Evolutionary conservation across 2,329 filamentous ascomycete species (phyloP), one percentile per base, ranked within the genome.

Genomic region (Drechslerella dactyloides): DNA sequence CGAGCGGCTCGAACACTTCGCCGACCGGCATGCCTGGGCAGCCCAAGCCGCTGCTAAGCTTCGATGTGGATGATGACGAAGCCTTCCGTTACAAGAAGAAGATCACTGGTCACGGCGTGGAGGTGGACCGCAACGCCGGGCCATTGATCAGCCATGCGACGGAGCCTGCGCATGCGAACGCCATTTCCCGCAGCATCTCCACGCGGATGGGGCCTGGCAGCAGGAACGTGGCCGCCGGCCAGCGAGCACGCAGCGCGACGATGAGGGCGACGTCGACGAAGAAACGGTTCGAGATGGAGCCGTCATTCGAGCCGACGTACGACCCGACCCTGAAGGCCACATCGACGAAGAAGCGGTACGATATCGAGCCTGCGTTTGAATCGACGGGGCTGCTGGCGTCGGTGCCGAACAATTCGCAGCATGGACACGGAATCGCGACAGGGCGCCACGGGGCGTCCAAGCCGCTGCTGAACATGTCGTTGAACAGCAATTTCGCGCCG

Each of bases 381-480:
- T 52, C 59, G 54, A 70, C 50, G n/a, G 66, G 66, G n/a, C 51
- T 70, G n/a, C 40, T 70, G 40, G 66, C 66, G 13, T 70, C 66
- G 19, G 50, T 70, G 15, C 66, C 66, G 19, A 7, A 59, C 1
- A 42, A 44, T n/a, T 19, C 53, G 17, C 13, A 15, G 13, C 44
- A 51, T 13, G 66, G 66, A 11, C 66, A 70, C 30, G 66, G 66
- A 1, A 44, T 70, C 23, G 66, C 66, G 24, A 70, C 66, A 7
- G 66, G 66, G 23, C 48, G 66, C 17, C 59, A 62, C n/a, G 66
- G 59, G 17, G 55, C 54, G 27, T 11, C 27, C 0, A 70, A 64
- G 54, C 66, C 66, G 40, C 50, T 70, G 59, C 23, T 70, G 54
- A 64, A 70, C 19, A 70, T 70, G 66, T 13, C 53, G n/a, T 35